Evolutionary conservation across 305 asterid species (phyloP), one percentile per base, ranked within the genome.

Genomic region (Solanum hybrid): DNA sequence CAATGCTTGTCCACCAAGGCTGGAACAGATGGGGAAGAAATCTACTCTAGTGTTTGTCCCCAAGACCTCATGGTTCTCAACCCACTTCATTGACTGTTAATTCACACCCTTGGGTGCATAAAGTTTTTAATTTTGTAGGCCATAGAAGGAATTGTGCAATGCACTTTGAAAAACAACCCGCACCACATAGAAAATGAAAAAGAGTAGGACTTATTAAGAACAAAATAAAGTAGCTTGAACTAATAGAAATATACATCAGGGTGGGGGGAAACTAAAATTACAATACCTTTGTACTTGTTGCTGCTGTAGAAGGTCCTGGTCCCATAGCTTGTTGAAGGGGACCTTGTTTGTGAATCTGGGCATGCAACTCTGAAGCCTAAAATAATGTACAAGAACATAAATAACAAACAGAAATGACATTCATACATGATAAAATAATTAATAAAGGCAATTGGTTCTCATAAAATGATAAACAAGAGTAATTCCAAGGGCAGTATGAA

Each of bases 291-390:
- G 98, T 89, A 89, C 93, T 91, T 51, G 95, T 91, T 40, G 95
- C 75, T 73, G 99, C 92, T 26, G 98, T 86, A 14, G 98, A 92
- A 86, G 99, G 95, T 20, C 95, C 96, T 69, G 94, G 66, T 38
- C 89, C 88, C 86, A 94, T 92, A 69, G 95, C 94, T 91, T 95
- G 98, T 93, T 95, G 98, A 86, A 89, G 92, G 40, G 94, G 90
- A 90, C 96, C 98, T 46, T 91, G 96, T 94, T 93, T 97, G 92
- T 96, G 98, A 95, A 97, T 92, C 92, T 97, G 98, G 69, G 42
- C 88, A 35, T 97, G 99, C 87, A 96, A 90, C 90, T 96, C 97
- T 81, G 98, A 98, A 85, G 98, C 98, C 99, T 97, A 76, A 10
- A 56, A 77, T 42, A 85, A 10, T 56, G 88, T 85, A 85, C 32